A percentile compares a stretch with the other conserved stretches of the same genome.
These are phyloP conservation scores for Knoxdaviesia proteae DNA, from an alignment of 2,329 filamentous ascomycete species.

Conservation along the genomic window DNA sequence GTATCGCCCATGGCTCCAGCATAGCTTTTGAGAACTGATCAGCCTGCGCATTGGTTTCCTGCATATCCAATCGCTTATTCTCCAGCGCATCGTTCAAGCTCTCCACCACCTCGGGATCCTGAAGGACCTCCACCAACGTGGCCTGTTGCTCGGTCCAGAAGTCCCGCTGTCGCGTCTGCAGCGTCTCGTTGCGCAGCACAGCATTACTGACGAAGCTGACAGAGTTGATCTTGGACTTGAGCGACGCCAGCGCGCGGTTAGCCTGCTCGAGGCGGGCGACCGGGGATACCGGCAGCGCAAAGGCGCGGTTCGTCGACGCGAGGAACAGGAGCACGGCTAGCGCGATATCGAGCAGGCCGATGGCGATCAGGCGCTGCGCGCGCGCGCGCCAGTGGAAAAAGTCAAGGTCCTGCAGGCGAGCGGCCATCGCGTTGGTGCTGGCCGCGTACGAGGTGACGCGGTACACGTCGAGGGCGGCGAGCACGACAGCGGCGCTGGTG, in stretches of 20 bases:
- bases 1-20: slow-evolving; percentile 7
- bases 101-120: slow-evolving; percentile 55
- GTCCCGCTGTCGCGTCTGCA: slow-evolving; percentile 44
- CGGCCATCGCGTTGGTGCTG: slow-evolving; percentile 39
- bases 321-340: slow-evolving; percentile 52
- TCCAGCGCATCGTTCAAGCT: slow-evolving; percentile 47
- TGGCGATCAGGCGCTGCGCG: slow-evolving; percentile 36
- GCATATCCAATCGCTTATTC: slow-evolving; percentile 38
- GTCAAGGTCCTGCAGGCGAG: slow-evolving; percentile 42
- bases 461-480: slow-evolving; percentile 47
- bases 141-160: slow-evolving; percentile 60
- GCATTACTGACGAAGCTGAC: slow-evolving; percentile 65
- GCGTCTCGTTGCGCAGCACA: slow-evolving; percentile 46
- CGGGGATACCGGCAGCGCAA: slow-evolving; percentile 37
- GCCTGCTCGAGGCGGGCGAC: slow-evolving; percentile 45
- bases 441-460: slow-evolving; percentile 43
- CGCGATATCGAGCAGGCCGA: slow-evolving; percentile 42
- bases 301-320: slow-evolving; percentile 59
- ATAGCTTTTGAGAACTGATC: slow-evolving; percentile 34
- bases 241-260: slow-evolving; percentile 32
- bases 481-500: slow-evolving; percentile 36
- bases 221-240: slow-evolving; percentile 48
- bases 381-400: slow-evolving; percentile 52
- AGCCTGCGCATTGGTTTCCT: slow-evolving; percentile 38
- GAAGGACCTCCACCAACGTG: slow-evolving; percentile 49